These are phyloP conservation scores for Aspergillus carlsbadensis DNA, from an alignment of 495 filamentous ascomycete species.

Conservation along the genomic window DNA sequence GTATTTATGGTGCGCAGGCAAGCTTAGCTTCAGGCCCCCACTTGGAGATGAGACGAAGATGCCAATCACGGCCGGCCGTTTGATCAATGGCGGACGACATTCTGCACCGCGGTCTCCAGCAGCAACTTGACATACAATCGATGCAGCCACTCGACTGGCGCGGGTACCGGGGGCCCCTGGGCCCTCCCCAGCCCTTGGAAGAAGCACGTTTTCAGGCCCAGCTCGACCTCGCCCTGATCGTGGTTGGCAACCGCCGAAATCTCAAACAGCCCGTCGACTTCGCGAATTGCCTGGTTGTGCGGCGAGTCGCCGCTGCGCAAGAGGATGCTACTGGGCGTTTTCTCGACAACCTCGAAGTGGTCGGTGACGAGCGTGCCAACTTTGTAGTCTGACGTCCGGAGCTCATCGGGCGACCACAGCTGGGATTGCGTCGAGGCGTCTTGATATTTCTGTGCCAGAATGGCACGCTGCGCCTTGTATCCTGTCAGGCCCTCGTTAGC, in stretches of 20 bases:
- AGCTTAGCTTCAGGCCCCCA: no score
- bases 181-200: slow-evolving; percentile 54
- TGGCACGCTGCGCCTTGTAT: slow-evolving; percentile 60
- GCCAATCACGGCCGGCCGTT: no score
- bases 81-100: slow-evolving; percentile 18
- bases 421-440: slow-evolving; percentile 56
- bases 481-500: no score
- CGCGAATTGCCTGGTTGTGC: slow-evolving; percentile 50
- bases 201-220: slow-evolving; percentile 66
- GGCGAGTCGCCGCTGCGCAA: slow-evolving; percentile 69
- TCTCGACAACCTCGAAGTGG: slow-evolving; percentile 73
- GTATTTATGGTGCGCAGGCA: no score
- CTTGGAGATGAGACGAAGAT: no score
- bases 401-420: slow-evolving; percentile 59
- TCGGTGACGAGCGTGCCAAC: slow-evolving; percentile 66
- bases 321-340: slow-evolving; percentile 56
- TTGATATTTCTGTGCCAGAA: slow-evolving; percentile 61
- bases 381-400: slow-evolving; percentile 54
- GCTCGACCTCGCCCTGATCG: slow-evolving; percentile 57
- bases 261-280: slow-evolving; percentile 68
- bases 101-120: slow-evolving; percentile 55
- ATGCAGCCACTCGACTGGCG: slow-evolving; percentile 56
- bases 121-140: slow-evolving; percentile 61
- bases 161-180: slow-evolving; percentile 49
- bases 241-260: slow-evolving; percentile 61